Conservation (phyloP, 164 flowering plant genomes). For the Tinospora cordifolia region DNA sequence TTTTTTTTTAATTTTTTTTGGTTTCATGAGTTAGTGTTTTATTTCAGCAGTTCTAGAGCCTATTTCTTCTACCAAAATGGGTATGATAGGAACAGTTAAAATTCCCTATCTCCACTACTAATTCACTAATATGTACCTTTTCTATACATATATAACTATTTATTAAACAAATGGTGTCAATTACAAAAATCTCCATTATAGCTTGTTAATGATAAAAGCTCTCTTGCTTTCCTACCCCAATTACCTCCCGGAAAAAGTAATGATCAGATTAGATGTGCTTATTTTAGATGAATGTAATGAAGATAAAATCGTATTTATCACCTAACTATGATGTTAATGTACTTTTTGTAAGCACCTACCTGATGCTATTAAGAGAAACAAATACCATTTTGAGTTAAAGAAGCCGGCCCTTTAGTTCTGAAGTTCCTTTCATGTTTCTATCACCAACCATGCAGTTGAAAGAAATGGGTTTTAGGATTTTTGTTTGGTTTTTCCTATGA, state of each 20-base stretch:
- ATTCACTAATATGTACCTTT: too few relatives aligned
- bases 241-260: background rate
- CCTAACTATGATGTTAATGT: slow-evolving; percentile 27
- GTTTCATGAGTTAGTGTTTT: too few relatives aligned
- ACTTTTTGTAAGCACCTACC: slow-evolving; percentile 5
- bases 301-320: slow-evolving; percentile 31
- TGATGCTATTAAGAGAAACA: slow-evolving; percentile 21
- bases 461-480: background rate
- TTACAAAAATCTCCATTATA: too few relatives aligned
- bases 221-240: background rate
- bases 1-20: too few relatives aligned
- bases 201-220: too few relatives aligned
- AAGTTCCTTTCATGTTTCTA: slow-evolving; percentile 46
- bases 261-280: slow-evolving; percentile 1
- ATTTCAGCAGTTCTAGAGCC: too few relatives aligned
- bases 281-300: background rate
- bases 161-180: too few relatives aligned
- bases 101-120: too few relatives aligned
- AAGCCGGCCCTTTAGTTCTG: slow-evolving; percentile 33
- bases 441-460: slow-evolving; percentile 15
- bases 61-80: too few relatives aligned
- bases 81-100: too few relatives aligned
- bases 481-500: slow-evolving; percentile 12
- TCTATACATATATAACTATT: too few relatives aligned
- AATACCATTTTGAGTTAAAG: background rate